phyloP scores from a whole-genome alignment of 139 green algal species.

The Deuterostichococcus epilithicus region DNA sequence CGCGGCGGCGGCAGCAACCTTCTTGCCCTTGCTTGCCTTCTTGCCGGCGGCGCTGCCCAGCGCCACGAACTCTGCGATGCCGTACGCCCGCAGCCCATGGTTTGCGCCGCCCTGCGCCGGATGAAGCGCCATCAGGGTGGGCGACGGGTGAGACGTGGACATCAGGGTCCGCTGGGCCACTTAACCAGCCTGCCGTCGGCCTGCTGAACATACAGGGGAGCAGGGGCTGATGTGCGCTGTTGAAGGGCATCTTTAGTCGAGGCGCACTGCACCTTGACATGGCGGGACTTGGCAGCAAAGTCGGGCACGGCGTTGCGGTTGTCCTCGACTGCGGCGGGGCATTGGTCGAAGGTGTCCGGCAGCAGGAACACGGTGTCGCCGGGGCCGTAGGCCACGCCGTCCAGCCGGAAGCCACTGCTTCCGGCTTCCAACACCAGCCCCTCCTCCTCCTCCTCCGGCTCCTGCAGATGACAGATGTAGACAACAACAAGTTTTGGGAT shows the following conservation, averaged over 20 bases:
- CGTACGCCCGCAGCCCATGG: conserved; percentile 68
- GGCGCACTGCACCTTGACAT: conserved; percentile 71
- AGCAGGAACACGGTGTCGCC: conserved; percentile 81
- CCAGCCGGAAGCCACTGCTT: conserved; percentile 47
- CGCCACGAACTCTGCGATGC: conserved; percentile 61
- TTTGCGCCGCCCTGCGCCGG: conserved; percentile 44
- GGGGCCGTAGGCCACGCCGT: conserved; percentile 53
- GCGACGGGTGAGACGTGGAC: background rate
- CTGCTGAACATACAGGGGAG: too few relatives aligned
- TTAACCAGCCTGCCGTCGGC: background rate
- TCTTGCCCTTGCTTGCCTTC: conserved; percentile 28
- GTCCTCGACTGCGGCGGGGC: background rate
- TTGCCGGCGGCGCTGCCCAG: conserved; percentile 25
- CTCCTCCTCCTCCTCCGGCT: conserved; percentile 7
- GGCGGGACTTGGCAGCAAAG: conserved; percentile 53
- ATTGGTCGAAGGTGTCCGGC: conserved; percentile 49
- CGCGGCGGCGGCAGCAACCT: background rate
- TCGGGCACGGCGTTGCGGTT: conserved; percentile 26
- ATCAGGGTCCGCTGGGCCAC: background rate
- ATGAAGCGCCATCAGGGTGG: too few relatives aligned
- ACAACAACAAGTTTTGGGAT: too few relatives aligned
- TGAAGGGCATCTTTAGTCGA: too few relatives aligned
- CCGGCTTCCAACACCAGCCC: conserved; percentile 22
- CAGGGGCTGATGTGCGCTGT: too few relatives aligned
- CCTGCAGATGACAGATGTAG: background rate